Evolutionary conservation across 805 yeast genomes (phyloP).

Genomic region (Sungouiozyma intestinalis): DNA sequence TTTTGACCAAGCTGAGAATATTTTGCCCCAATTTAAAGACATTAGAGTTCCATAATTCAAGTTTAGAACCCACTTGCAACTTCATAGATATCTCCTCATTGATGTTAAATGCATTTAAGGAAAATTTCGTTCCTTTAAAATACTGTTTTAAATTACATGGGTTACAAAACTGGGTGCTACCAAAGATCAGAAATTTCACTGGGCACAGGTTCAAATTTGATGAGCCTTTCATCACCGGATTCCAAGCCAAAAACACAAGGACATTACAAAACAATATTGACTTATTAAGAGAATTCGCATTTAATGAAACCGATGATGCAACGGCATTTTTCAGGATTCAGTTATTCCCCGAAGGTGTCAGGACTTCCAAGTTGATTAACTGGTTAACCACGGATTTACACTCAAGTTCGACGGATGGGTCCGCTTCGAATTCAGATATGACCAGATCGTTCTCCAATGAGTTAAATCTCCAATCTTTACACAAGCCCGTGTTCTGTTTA

Average conservation of each 20-base stretch:
- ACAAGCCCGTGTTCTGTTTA: constrained; percentile 15
- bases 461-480: neutral
- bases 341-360: constrained; percentile 18
- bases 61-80: constrained; percentile 12
- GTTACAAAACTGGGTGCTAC: constrained; percentile 18
- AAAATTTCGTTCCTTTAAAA: constrained; percentile 7
- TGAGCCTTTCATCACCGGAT: constrained; percentile 9
- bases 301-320: constrained; percentile 16
- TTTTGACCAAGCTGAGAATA: constrained; percentile 7
- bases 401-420: neutral
- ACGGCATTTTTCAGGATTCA: constrained; percentile 16
- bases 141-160: constrained; percentile 17
- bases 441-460: constrained; percentile 1
- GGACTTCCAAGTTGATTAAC: constrained; percentile 12
- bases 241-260: constrained; percentile 7
- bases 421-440: neutral
- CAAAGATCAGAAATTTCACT: constrained; percentile 11
- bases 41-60: constrained; percentile 8
- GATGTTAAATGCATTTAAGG: constrained; percentile 10
- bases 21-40: constrained; percentile 8
- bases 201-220: constrained; percentile 22
- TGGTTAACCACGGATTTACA: constrained; percentile 15
- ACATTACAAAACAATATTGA: constrained; percentile 10
- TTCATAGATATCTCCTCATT: constrained; percentile 15
- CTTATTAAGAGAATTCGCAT: constrained; percentile 11